These are phyloP conservation scores for Biscogniauxia mediterranea DNA, from an alignment of 2,329 filamentous ascomycete genomes.

Conservation along the genomic window DNA sequence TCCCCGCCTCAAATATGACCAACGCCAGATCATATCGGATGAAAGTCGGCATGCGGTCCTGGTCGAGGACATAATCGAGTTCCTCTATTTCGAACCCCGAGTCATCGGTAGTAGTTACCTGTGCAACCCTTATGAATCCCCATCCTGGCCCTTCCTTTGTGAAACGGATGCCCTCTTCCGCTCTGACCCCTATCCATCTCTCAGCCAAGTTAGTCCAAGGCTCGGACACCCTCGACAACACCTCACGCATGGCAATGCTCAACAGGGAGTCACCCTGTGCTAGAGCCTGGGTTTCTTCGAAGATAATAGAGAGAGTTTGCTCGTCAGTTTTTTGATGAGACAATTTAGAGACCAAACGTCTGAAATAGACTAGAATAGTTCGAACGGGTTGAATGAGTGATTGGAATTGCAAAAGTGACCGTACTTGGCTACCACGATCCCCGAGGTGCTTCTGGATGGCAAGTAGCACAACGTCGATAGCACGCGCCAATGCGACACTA, in stretches of 20 bases:
- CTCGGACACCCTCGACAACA: constrained; percentile 60
- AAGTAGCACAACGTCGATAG: constrained; percentile 46
- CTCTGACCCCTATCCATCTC: constrained; percentile 71
- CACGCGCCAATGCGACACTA: constrained; percentile 52
- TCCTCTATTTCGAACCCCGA: constrained; percentile 56
- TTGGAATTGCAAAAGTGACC: constrained; percentile 54
- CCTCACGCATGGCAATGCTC: constrained; percentile 62
- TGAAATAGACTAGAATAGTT: constrained; percentile 51
- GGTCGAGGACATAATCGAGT: constrained; percentile 61
- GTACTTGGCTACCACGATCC: constrained; percentile 38
- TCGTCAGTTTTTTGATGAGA: constrained; percentile 52
- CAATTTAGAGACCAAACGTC: constrained; percentile 48
- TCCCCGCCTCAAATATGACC: constrained; percentile 75
- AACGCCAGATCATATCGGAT: constrained; percentile 67
- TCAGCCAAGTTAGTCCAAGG: constrained; percentile 68
- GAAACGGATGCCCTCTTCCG: constrained; percentile 54
- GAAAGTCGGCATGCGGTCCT: constrained; percentile 67
- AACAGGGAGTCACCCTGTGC: constrained; percentile 64
- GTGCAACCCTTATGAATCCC: constrained; percentile 60
- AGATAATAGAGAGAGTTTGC: constrained; percentile 59
- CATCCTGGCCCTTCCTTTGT: constrained; percentile 49
- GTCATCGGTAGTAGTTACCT: constrained; percentile 55
- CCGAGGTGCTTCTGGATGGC: constrained; percentile 50
- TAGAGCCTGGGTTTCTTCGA: constrained; percentile 59
- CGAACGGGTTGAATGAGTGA: constrained; percentile 46